Base-by-base conservation (phyloP, 148 eudicot species). In the Drosera capensis region DNA sequence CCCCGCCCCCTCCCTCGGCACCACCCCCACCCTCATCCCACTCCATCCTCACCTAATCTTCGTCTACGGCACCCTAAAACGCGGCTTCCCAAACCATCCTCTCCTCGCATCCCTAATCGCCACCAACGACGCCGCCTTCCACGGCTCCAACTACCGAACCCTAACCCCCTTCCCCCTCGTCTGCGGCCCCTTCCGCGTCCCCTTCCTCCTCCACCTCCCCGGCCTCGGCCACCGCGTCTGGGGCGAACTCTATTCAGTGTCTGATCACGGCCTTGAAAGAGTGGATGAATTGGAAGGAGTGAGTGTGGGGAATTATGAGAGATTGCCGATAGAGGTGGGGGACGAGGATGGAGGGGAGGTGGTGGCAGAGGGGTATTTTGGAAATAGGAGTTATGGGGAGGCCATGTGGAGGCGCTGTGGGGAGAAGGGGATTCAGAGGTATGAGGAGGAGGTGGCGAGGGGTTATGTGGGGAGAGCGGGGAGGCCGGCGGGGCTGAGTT, bases 11-110 rank as follows among this genome's bases (percentile, higher is more conserved):
- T n/a, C n/a, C n/a, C n/a, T n/a, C n/a, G n/a, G n/a, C n/a, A n/a
- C n/a, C n/a, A n/a, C n/a, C n/a, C n/a, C n/a, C n/a, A n/a, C n/a
- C n/a, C n/a, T n/a, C n/a, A n/a, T n/a, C n/a, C n/a, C n/a, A n/a
- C n/a, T n/a, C n/a, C n/a, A n/a, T n/a, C n/a, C n/a, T n/a, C n/a
- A n/a, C n/a, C 55, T 55, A 35, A 68, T 82, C 28, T 79, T 82
- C 71, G 67, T 74, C 0, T 82, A 82, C 56, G 94, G 94, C 4
- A 82, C 94, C 1, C 78, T 82, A 7, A 82, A 82, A 49, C 74
- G 60, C 12, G 83, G 78, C 21, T 79, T 75, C 65, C 51, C 72
- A 41, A 82, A 82, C 70, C 94, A 82, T 55, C 15, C 18, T 36
- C 70, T 82, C 15, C 31, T 82, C 26, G 55, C 67, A 30, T 42